These are phyloP conservation scores for Boletus reticuloceps DNA, from an alignment of 768 basidiomycete species.

Conservation along the genomic window DNA sequence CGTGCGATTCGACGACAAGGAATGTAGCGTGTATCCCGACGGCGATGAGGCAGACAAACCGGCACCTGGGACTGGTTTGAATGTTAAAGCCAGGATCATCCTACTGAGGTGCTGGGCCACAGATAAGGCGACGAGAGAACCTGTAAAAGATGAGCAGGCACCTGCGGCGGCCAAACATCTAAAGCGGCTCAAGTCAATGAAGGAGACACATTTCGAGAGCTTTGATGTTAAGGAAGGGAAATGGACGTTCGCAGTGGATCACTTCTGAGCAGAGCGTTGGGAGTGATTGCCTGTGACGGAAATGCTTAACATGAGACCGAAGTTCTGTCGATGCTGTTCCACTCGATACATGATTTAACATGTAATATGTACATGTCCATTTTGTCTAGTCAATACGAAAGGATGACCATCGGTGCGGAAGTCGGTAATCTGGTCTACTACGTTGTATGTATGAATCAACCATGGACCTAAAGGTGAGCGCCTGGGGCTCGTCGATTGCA, in stretches of 20 bases:
- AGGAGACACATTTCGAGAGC: conserved; percentile 78
- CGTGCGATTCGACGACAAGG: conserved; percentile 86
- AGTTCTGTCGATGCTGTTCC: background rate
- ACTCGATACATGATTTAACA: conserved; percentile 9
- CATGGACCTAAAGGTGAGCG: conserved; percentile 1
- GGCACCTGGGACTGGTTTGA: conserved; percentile 78
- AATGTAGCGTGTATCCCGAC: conserved; percentile 92
- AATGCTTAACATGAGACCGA: conserved; percentile 9
- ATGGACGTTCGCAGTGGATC: conserved; percentile 94
- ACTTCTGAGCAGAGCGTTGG: conserved; percentile 58
- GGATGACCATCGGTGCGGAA: background rate
- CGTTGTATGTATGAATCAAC: background rate
- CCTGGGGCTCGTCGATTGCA: background rate
- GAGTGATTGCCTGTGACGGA: background rate
- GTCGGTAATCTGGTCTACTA: background rate
- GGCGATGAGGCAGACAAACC: conserved; percentile 85
- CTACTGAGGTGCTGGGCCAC: conserved; percentile 83
- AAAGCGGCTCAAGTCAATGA: conserved; percentile 80
- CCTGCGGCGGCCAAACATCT: conserved; percentile 68
- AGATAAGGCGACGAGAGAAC: conserved; percentile 88
- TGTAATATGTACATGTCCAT: conserved; percentile 16
- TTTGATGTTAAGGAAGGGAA: conserved; percentile 80
- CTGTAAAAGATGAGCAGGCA: conserved; percentile 78
- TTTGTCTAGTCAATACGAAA: conserved; percentile 9
- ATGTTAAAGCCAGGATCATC: conserved; percentile 78